phyloP scores from a whole-genome alignment of 73 alveolate genomes.

The Paramecium octaurelia region DNA sequence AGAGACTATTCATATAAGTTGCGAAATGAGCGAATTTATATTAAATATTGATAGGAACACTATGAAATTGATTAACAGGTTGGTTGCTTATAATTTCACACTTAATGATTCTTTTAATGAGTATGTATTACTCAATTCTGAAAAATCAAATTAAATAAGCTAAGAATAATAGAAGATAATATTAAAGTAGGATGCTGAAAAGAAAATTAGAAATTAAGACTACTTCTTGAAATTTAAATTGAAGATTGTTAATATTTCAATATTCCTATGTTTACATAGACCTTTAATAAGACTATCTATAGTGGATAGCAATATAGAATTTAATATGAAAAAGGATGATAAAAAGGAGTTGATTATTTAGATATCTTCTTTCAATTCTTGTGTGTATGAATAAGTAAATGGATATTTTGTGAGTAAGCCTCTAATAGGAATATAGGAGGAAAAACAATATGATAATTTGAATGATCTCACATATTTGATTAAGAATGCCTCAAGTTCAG shows the following conservation, averaged over 20 bases:
- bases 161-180: background rate
- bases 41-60: background rate
- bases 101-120: constrained; percentile 18
- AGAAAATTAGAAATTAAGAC: background rate
- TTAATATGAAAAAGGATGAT: background rate
- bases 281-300: background rate
- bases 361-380: background rate
- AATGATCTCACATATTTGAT: background rate
- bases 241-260: background rate
- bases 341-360: background rate
- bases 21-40: background rate
- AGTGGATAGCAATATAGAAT: background rate
- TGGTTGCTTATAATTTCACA: background rate
- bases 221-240: background rate
- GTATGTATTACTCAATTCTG: background rate
- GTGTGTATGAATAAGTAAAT: background rate
- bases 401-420: background rate
- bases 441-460: background rate
- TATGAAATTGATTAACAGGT: background rate
- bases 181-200: background rate
- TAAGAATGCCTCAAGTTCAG: background rate
- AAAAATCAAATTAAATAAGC: background rate
- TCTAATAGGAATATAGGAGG: background rate
- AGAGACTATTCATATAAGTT: background rate
- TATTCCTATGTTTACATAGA: background rate